Percentiles rank a stretch among this genome's conserved stretches.
These are phyloP conservation scores for Claviceps sp. DNA, from an alignment of 2,329 filamentous ascomycete genomes.

Conservation along the genomic window DNA sequence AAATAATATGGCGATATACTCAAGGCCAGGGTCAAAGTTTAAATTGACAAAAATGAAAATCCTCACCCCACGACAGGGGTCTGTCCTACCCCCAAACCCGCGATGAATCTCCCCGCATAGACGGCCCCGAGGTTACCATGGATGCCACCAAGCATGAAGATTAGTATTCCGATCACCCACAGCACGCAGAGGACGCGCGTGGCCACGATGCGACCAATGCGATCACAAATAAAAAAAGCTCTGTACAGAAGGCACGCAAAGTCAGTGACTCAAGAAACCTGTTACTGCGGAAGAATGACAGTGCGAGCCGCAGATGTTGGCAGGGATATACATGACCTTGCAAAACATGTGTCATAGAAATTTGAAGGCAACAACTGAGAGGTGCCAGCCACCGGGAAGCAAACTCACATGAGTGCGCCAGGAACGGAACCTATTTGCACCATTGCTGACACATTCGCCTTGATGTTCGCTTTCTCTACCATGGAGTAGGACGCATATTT, in stretches of 20 bases:
- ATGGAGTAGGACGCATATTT: slow-evolving; percentile 38
- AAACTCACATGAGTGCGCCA: slow-evolving; percentile 45
- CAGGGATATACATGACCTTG: too few relatives aligned
- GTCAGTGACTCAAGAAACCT: background rate
- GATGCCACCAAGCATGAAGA: slow-evolving; percentile 40
- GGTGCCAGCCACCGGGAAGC: background rate
- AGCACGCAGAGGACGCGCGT: slow-evolving; percentile 42
- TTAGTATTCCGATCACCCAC: slow-evolving; percentile 44
- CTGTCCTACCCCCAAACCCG: slow-evolving; percentile 52
- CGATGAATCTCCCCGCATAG: slow-evolving; percentile 54
- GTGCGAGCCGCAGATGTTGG: too few relatives aligned
- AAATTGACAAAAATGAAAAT: too few relatives aligned
- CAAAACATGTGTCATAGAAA: background rate
- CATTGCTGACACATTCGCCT: slow-evolving; percentile 69
- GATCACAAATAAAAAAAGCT: slow-evolving; percentile 45
- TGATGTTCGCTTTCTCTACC: slow-evolving; percentile 49
- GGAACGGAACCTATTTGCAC: slow-evolving; percentile 66
- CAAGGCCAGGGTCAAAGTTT: too few relatives aligned
- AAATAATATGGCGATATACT: too few relatives aligned
- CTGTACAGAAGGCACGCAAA: slow-evolving; percentile 17
- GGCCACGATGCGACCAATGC: slow-evolving; percentile 48
- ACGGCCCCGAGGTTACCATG: slow-evolving; percentile 42
- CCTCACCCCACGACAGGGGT: slow-evolving; percentile 47
- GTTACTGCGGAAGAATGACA: too few relatives aligned
- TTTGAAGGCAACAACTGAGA: background rate